Conservation (phyloP, 2,329 filamentous ascomycete genomes). For the Teratosphaeria epicoccoides region DNA sequence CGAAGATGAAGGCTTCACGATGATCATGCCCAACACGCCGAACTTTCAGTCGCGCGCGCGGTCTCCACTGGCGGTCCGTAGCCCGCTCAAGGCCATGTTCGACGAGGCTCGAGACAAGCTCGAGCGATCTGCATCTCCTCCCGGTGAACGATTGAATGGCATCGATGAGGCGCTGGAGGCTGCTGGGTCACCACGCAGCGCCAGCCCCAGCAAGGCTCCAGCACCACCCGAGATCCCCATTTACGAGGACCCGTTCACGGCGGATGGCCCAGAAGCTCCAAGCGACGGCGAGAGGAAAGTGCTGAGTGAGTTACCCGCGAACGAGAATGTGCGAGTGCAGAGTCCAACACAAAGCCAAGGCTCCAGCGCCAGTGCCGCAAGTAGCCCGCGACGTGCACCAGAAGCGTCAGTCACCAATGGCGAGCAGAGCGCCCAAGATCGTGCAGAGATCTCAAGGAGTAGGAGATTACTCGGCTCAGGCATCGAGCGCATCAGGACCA, state of each 20-base stretch:
- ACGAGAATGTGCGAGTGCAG: conserved; percentile 30
- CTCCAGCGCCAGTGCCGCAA: conserved; percentile 20
- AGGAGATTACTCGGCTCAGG: conserved; percentile 59
- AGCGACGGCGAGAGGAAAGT: conserved; percentile 29
- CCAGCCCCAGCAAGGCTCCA: conserved; percentile 13
- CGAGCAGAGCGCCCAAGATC: conserved; percentile 22
- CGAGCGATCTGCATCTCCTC: conserved; percentile 7
- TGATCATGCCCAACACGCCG: conserved; percentile 36
- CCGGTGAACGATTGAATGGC: conserved; percentile 2
- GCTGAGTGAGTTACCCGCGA: conserved; percentile 41
- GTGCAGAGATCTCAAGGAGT: conserved; percentile 34
- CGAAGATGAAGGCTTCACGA: conserved; percentile 40
- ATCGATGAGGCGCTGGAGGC: conserved; percentile 6
- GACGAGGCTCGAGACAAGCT: conserved; percentile 22
- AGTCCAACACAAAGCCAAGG: conserved; percentile 21
- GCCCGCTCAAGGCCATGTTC: conserved; percentile 24
- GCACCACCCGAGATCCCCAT: conserved; percentile 35
- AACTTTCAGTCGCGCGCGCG: conserved; percentile 13
- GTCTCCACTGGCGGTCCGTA: conserved; percentile 22
- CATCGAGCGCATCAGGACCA: conserved; percentile 59
- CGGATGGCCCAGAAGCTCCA: conserved; percentile 22
- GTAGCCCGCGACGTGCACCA: conserved; percentile 16
- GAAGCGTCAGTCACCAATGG: conserved; percentile 6
- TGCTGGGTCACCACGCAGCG: conserved; percentile 2
- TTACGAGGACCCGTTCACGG: conserved; percentile 43